phyloP scores from a whole-genome alignment of 306 rosid genomes.

The Prinsepia uniflora region DNA sequence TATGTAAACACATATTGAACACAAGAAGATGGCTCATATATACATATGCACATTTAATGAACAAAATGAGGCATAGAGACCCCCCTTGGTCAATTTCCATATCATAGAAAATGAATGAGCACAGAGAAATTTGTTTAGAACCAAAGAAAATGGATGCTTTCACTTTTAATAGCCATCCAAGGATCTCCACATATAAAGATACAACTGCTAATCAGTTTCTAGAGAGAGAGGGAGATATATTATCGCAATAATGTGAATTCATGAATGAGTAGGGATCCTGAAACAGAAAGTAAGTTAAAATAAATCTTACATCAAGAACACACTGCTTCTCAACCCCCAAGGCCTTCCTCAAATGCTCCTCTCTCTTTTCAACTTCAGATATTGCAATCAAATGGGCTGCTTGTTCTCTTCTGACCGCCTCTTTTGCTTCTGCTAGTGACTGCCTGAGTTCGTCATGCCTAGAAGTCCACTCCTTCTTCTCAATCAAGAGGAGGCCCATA shows the following conservation, averaged over 20 bases:
- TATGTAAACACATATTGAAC: neutral
- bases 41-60: neutral
- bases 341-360: constrained; percentile 80
- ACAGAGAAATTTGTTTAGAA: neutral
- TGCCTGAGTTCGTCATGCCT: constrained; percentile 53
- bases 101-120: neutral
- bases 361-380: constrained; percentile 76
- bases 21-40: neutral
- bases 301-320: constrained; percentile 79
- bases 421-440: constrained; percentile 55
- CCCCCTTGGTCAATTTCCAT: neutral
- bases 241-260: neutral
- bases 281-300: constrained; percentile 7
- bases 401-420: constrained; percentile 64
- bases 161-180: neutral
- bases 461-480: constrained; percentile 85
- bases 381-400: constrained; percentile 63
- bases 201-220: neutral
- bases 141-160: neutral
- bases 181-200: neutral
- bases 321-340: constrained; percentile 96
- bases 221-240: neutral
- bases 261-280: neutral
- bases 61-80: neutral
- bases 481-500: constrained; percentile 97